Percentiles rank a stretch among this genome's conserved stretches.
These are phyloP conservation scores for Megacollybia marginata DNA, from an alignment of 768 basidiomycete genomes.

Conservation along the genomic window DNA sequence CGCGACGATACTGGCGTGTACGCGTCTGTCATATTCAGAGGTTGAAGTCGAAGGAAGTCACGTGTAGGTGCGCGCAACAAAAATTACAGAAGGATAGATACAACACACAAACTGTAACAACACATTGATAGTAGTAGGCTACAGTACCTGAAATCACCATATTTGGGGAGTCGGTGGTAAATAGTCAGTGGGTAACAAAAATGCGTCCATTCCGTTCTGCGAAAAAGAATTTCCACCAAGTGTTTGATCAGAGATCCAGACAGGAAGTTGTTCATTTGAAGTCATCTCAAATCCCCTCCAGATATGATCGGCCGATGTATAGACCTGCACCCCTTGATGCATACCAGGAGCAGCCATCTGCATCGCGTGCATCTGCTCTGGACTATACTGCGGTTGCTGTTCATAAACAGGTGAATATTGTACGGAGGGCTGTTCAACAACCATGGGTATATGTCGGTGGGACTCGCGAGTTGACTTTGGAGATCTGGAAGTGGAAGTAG, in stretches of 20 bases:
- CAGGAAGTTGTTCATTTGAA: constrained; percentile 67
- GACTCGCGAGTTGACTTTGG: constrained; percentile 51
- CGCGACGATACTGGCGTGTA: too few species aligned
- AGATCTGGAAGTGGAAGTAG: constrained; percentile 49
- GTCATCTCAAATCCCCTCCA: constrained; percentile 72
- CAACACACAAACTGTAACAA: too few species aligned
- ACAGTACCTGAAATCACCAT: constrained; percentile 38
- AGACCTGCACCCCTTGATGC: constrained; percentile 18
- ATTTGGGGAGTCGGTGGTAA: constrained; percentile 67
- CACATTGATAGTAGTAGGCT: too few species aligned
- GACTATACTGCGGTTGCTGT: constrained; percentile 1
- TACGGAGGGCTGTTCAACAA: constrained; percentile 40
- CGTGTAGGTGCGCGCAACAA: too few species aligned
- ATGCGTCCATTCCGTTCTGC: constrained; percentile 81
- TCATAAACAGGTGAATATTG: constrained; percentile 56
- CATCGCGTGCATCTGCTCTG: constrained; percentile 19
- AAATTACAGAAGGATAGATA: too few species aligned
- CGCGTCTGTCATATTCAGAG: too few species aligned
- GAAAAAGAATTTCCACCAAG: constrained; percentile 69
- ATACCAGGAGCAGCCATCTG: constrained; percentile 8
- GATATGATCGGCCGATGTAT: constrained; percentile 54
- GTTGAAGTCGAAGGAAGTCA: too few species aligned
- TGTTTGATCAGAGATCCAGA: constrained; percentile 83
- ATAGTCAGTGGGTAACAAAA: constrained; percentile 70
- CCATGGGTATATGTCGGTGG: constrained; percentile 40